phyloP scores from a whole-genome alignment of 2,329 filamentous ascomycete species.

The Colletotrichum agaves region DNA sequence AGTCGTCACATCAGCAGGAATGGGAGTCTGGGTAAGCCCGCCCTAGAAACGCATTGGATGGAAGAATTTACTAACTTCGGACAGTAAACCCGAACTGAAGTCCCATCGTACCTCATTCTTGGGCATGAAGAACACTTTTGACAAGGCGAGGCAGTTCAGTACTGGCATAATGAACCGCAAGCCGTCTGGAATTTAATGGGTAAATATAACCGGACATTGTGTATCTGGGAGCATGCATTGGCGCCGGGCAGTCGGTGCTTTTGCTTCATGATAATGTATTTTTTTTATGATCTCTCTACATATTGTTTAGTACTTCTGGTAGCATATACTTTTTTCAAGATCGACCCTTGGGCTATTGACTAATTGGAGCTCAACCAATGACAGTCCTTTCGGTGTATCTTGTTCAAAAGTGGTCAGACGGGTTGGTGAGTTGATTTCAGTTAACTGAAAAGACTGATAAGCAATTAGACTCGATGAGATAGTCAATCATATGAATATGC shows the following conservation, averaged over 20 bases:
- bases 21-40: slow-evolving; percentile 27
- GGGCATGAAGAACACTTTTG: slow-evolving; percentile 37
- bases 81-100: slow-evolving; percentile 28
- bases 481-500: too few species aligned
- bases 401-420: too few species aligned
- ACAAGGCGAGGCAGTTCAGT: slow-evolving; percentile 34
- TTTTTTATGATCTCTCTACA: too few species aligned
- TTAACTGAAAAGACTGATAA: too few species aligned
- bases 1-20: slow-evolving; percentile 24
- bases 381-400: too few species aligned
- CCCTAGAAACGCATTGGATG: background rate
- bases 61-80: background rate
- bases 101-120: slow-evolving; percentile 31
- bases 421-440: too few species aligned
- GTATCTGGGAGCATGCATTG: background rate
- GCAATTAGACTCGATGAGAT: too few species aligned
- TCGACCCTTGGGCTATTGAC: too few species aligned
- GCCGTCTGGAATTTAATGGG: slow-evolving; percentile 24
- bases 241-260: background rate
- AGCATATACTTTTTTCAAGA: too few species aligned
- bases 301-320: too few species aligned
- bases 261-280: background rate
- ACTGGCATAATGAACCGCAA: slow-evolving; percentile 35
- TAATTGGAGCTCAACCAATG: too few species aligned
- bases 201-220: background rate